phyloP scores from a whole-genome alignment of 148 eudicot genomes.

The Vaccinium macrocarpon region DNA sequence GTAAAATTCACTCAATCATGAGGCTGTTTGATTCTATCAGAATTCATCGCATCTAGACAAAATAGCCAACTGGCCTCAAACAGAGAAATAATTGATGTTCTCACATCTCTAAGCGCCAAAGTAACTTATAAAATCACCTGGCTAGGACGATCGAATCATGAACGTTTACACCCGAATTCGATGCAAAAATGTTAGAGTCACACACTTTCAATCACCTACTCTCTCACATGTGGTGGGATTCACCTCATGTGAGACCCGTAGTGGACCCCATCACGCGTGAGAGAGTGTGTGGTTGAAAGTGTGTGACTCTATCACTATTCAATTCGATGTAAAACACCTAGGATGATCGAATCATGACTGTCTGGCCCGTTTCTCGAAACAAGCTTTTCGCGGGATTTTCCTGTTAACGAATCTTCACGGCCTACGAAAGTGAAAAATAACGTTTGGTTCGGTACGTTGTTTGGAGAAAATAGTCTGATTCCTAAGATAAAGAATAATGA shows the following conservation, averaged over 20 bases:
- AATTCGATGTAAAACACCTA: not conserved
- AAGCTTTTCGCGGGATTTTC: not conserved
- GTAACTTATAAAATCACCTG: not conserved
- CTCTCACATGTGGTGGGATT: no score
- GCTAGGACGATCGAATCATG: not conserved
- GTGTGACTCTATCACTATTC: no score
- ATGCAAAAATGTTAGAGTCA: no score
- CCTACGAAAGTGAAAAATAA: not conserved
- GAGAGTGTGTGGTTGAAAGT: no score
- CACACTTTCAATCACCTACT: no score
- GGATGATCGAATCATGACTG: not conserved
- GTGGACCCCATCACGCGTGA: no score
- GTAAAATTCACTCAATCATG: not conserved
- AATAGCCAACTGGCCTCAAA: constrained; percentile 10
- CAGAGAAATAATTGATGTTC: not conserved
- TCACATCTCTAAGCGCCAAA: no score
- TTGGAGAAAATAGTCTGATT: not conserved
- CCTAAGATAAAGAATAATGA: not conserved
- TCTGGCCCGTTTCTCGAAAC: not conserved
- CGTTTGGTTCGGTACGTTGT: no score
- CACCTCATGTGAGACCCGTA: no score
- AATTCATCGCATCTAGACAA: not conserved
- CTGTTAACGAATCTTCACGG: not conserved
- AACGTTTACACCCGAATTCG: no score
- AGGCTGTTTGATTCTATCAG: not conserved